A percentile compares a stretch with the other conserved stretches of the same genome.
Evolutionary conservation across 225 moss, liverwort and hornwort species (phyloP).

Genomic region (Straminergon stramineum): DNA sequence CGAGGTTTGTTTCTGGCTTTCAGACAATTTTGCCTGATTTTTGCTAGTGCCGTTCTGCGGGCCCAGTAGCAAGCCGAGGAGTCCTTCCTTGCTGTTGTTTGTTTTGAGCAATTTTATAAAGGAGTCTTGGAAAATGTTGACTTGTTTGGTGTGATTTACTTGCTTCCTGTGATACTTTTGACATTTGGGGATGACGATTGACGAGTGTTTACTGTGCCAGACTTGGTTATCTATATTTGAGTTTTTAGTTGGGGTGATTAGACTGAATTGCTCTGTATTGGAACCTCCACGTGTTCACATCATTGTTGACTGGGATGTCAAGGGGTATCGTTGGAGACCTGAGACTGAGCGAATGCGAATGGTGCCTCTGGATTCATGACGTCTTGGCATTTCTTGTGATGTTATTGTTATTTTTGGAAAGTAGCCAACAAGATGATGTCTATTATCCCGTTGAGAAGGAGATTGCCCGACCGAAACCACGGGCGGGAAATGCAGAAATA

Average conservation of each 20-base stretch:
- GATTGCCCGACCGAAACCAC: too few species aligned
- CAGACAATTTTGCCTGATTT: conserved; percentile 14
- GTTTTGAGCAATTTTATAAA: conserved; percentile 35
- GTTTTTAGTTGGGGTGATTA: background rate
- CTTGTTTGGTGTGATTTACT: background rate
- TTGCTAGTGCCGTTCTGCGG: conserved; percentile 1
- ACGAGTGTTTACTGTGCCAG: background rate
- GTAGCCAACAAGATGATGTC: background rate
- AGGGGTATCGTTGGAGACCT: background rate
- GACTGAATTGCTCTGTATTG: background rate
- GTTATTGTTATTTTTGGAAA: background rate
- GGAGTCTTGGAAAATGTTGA: background rate
- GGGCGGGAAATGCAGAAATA: too few species aligned
- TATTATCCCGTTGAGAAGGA: too few species aligned
- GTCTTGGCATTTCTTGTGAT: background rate
- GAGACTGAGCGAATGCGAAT: too few species aligned
- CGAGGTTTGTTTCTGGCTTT: background rate
- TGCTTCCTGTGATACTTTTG: background rate
- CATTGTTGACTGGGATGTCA: too few species aligned
- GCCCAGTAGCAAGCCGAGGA: background rate
- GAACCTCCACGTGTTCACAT: background rate
- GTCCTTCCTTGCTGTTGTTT: conserved; percentile 38
- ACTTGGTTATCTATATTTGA: too few species aligned
- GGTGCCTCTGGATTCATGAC: background rate
- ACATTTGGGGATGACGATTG: too few species aligned